Base-by-base conservation (phyloP, 2,329 filamentous ascomycete species). In the Monilinia vaccinii-corymbosi region DNA sequence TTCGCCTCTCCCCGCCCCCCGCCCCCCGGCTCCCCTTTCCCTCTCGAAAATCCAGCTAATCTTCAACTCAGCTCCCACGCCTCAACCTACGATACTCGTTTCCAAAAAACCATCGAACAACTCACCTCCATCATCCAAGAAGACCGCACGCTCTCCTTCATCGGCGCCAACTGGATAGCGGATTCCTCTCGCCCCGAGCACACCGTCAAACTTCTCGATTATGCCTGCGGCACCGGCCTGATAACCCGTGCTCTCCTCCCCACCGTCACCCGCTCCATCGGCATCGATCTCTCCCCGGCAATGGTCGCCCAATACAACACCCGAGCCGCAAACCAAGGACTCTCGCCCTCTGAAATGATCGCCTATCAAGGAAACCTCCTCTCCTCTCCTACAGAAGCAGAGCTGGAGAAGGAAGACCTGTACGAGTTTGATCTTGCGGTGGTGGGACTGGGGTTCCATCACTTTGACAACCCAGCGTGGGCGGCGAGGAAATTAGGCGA, bases 151-250 rank as follows among this genome's bases (percentile, higher is more conserved):
- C 75, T 81, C 7, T 76, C 79, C 56, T 88, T 87, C 75, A 80
- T 89, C 60, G 84, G 83, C 46, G 79, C 82, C 28, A 76, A 81
- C 58, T 85, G 83, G 75, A 72, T 73, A 16, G 34, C 31, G 5
- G 53, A 56, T 1, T 25, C 53, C 31, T 38, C 46, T 5, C 23
- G 28, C 2, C 46, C 21, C 25, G 8, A 31, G 2, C 31, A 34
- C 9, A 32, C 38, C 4, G 7, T 32, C 31, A 57, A 53, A 31
- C 73, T 90, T 23, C 76, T 91, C 2, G 88, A 92, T 70, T 92
- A 91, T 72, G 88, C 88, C 18, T 91, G 88, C 69, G 88, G 88
- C 10, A 85, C 86, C 7, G 87, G 87, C 2, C 73, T 82, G 58
- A 46, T 59, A n/a, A 59, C 56, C 0, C 36, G 56, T 16, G 38